These are phyloP conservation scores for Cytospora leucostoma DNA, from an alignment of 2,329 filamentous ascomycete genomes.

Conservation along the genomic window DNA sequence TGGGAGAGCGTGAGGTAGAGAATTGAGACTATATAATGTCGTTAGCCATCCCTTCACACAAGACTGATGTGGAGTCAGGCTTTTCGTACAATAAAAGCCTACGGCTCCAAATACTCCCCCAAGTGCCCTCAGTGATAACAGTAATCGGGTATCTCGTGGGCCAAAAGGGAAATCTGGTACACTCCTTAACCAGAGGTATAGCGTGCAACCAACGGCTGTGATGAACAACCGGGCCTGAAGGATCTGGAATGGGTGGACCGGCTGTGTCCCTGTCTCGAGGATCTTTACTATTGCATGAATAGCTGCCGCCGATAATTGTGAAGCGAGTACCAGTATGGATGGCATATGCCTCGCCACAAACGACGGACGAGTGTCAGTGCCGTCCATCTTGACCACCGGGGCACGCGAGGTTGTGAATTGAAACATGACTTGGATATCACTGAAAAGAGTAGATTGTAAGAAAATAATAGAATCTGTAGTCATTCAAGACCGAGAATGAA, in stretches of 20 bases:
- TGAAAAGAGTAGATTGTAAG: neutral
- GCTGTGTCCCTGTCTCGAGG: constrained; percentile 14
- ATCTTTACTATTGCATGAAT: constrained; percentile 22
- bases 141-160: constrained; percentile 61
- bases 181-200: constrained; percentile 73
- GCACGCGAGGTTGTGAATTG: too few relatives aligned
- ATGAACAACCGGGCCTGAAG: constrained; percentile 78
- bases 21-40: constrained; percentile 68
- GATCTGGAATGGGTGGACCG: constrained; percentile 40
- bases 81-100: constrained; percentile 50
- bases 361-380: neutral
- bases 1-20: constrained; percentile 83
- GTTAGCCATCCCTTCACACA: constrained; percentile 34
- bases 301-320: constrained; percentile 20
- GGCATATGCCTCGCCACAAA: constrained; percentile 21
- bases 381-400: neutral
- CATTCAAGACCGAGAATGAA: neutral
- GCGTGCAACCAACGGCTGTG: constrained; percentile 65
- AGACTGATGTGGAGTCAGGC: neutral
- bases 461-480: neutral
- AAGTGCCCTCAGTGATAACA: constrained; percentile 69
- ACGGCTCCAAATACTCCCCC: constrained; percentile 75
- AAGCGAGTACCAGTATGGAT: constrained; percentile 22
- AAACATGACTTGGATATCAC: neutral
- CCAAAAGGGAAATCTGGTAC: constrained; percentile 74